A percentile compares a stretch with the other conserved stretches of the same genome.
phyloP scores from a whole-genome alignment of 345 rosid species.

The Rhizophora mangle region DNA sequence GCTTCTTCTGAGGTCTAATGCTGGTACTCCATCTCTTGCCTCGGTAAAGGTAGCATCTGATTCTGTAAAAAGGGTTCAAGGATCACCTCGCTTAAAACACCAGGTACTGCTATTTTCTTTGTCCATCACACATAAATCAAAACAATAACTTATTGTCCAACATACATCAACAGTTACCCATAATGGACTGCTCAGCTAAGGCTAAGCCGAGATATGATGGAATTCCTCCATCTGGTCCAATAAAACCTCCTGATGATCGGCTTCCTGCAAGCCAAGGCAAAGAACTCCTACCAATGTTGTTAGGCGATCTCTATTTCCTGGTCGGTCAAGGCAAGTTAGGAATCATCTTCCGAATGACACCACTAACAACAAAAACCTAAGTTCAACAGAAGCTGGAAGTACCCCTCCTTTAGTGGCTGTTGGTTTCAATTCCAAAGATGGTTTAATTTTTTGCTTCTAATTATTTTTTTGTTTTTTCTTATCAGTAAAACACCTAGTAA shows the following conservation, averaged over 20 bases:
- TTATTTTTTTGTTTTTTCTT: too few relatives aligned
- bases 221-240: slow-evolving; percentile 49
- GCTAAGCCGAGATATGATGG: slow-evolving; percentile 69
- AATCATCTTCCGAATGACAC: slow-evolving; percentile 42
- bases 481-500: too few relatives aligned
- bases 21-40: slow-evolving; percentile 37
- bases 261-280: slow-evolving; percentile 53
- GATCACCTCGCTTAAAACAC: slow-evolving; percentile 58
- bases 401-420: slow-evolving; percentile 16
- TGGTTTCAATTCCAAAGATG: too few relatives aligned
- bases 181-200: slow-evolving; percentile 56
- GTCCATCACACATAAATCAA: slow-evolving; percentile 4
- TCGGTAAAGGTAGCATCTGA: slow-evolving; percentile 56
- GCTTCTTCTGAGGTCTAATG: slow-evolving; percentile 47
- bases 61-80: slow-evolving; percentile 43
- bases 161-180: slow-evolving; percentile 50
- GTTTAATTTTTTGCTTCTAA: too few relatives aligned
- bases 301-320: slow-evolving; percentile 56
- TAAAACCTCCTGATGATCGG: slow-evolving; percentile 47
- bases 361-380: slow-evolving; percentile 27
- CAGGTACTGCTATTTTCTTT: slow-evolving; percentile 42
- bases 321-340: slow-evolving; percentile 46
- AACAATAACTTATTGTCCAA: slow-evolving; percentile 6
- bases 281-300: slow-evolving; percentile 58
- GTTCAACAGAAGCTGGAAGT: slow-evolving; percentile 25